A percentile compares a stretch with the other conserved stretches of the same genome.
Evolutionary conservation across 2,329 filamentous ascomycete species (phyloP).

Genomic region (Truncatella angustata): DNA sequence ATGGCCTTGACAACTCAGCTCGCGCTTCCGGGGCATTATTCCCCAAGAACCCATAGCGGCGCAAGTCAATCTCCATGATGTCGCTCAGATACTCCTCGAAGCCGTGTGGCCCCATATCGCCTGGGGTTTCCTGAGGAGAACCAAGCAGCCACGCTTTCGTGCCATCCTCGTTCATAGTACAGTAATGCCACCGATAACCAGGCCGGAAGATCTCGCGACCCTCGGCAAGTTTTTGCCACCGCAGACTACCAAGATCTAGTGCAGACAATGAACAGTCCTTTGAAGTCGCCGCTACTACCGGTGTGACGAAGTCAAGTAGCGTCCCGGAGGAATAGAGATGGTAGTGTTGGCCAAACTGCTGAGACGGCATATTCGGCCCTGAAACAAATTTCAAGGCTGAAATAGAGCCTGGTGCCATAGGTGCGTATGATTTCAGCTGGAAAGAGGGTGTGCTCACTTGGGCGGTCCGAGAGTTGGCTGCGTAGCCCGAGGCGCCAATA

Average conservation of each 20-base stretch:
- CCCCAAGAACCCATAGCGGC: slow-evolving; percentile 85
- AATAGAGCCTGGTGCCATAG: slow-evolving; percentile 83
- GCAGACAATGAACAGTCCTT: slow-evolving; percentile 89
- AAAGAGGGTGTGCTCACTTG: slow-evolving; percentile 67
- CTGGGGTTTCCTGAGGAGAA: slow-evolving; percentile 72
- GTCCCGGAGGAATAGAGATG: slow-evolving; percentile 93
- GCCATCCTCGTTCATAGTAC: slow-evolving; percentile 90
- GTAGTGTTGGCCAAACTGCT: slow-evolving; percentile 90
- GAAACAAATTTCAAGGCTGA: slow-evolving; percentile 88
- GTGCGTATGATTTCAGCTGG: slow-evolving; percentile 70
- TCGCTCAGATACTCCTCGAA: slow-evolving; percentile 93
- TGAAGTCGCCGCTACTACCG: slow-evolving; percentile 80
- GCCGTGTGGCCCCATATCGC: slow-evolving; percentile 65
- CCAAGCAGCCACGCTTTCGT: slow-evolving; percentile 98
- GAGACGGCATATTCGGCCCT: slow-evolving; percentile 80
- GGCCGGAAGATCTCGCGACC: slow-evolving; percentile 89
- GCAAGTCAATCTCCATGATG: slow-evolving; percentile 89
- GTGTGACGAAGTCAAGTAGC: slow-evolving; percentile 90
- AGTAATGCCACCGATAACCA: slow-evolving; percentile 98
- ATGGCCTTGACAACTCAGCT: slow-evolving; percentile 46
- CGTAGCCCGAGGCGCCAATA: slow-evolving; percentile 62
- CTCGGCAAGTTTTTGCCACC: slow-evolving; percentile 94
- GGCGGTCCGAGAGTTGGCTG: slow-evolving; percentile 65
- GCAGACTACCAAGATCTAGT: slow-evolving; percentile 79
- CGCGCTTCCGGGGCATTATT: slow-evolving; percentile 65